Conservation (phyloP, 2,329 filamentous ascomycete species). For the Scleromitrula shiraiana region DNA sequence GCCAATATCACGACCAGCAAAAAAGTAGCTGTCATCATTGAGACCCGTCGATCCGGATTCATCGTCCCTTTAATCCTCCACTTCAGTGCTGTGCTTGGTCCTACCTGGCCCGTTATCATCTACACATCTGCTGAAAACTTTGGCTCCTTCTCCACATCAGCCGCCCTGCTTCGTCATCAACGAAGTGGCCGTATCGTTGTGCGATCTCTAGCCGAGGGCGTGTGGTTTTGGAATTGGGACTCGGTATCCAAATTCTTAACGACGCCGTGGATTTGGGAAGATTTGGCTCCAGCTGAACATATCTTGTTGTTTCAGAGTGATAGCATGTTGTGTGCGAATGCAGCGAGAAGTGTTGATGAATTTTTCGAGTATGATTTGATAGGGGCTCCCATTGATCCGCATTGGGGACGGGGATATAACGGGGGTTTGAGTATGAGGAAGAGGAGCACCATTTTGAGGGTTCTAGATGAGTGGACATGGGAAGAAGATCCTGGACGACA, state of each 20-base stretch:
- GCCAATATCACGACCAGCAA: conserved; percentile 21
- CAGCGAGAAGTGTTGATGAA: conserved; percentile 29
- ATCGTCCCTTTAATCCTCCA: conserved; percentile 34
- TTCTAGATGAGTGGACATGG: conserved; percentile 26
- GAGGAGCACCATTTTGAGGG: conserved; percentile 27
- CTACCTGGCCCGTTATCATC: conserved; percentile 37
- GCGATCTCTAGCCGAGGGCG: conserved; percentile 31
- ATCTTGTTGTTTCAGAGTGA: conserved; percentile 31
- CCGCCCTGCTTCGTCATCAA: conserved; percentile 32
- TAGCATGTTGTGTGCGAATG: conserved; percentile 31
- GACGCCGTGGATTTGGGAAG: conserved; percentile 30
- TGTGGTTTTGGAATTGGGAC: conserved; percentile 30
- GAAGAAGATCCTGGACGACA: conserved; percentile 16
- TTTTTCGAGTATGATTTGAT: conserved; percentile 32
- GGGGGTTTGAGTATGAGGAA: conserved; percentile 33
- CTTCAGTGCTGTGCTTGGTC: conserved; percentile 34
- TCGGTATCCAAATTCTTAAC: conserved; percentile 32
- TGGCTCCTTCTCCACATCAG: conserved; percentile 28
- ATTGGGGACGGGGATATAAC: conserved; percentile 29
- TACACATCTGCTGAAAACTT: conserved; percentile 31
- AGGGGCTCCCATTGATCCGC: conserved; percentile 30
- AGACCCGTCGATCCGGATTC: conserved; percentile 29
- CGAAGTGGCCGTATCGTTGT: conserved; percentile 30
- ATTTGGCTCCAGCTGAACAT: conserved; percentile 28
- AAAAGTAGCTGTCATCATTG: conserved; percentile 33